phyloP scores from a whole-genome alignment of 306 rosid species.

The Casuarina equisetifolia region DNA sequence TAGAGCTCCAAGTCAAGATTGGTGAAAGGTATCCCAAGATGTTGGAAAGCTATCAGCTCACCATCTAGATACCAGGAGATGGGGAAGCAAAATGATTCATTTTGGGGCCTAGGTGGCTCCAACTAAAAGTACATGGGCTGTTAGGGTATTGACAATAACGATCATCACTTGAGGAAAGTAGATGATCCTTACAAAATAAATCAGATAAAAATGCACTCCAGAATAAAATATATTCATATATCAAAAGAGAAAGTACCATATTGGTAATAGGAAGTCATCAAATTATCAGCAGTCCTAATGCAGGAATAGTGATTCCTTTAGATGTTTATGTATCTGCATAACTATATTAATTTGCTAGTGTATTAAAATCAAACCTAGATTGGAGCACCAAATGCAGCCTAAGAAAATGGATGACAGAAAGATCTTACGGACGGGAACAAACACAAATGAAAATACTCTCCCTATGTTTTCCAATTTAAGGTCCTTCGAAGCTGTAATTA shows the following conservation, averaged over 20 bases:
- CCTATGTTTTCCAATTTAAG: slow-evolving; percentile 17
- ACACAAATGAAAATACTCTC: background rate
- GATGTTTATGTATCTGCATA: background rate
- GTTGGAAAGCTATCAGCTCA: slow-evolving; percentile 9
- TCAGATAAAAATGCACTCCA: background rate
- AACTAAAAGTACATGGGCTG: background rate
- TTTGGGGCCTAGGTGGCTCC: background rate
- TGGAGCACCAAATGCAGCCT: background rate
- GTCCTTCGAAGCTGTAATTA: background rate
- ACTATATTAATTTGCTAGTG: background rate
- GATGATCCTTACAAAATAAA: background rate
- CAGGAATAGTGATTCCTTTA: background rate
- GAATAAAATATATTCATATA: background rate
- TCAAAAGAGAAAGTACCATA: background rate
- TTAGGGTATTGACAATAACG: background rate
- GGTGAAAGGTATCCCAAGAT: background rate
- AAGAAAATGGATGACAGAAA: background rate
- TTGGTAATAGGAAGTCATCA: background rate
- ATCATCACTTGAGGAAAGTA: background rate
- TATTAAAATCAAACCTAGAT: background rate
- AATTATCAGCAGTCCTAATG: background rate
- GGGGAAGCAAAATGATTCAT: background rate
- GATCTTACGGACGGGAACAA: background rate
- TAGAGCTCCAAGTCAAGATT: slow-evolving; percentile 21
- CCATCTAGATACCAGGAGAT: background rate